Base-by-base conservation (phyloP, 2,329 filamentous ascomycete genomes). In the Hypoxylon sp. region DNA sequence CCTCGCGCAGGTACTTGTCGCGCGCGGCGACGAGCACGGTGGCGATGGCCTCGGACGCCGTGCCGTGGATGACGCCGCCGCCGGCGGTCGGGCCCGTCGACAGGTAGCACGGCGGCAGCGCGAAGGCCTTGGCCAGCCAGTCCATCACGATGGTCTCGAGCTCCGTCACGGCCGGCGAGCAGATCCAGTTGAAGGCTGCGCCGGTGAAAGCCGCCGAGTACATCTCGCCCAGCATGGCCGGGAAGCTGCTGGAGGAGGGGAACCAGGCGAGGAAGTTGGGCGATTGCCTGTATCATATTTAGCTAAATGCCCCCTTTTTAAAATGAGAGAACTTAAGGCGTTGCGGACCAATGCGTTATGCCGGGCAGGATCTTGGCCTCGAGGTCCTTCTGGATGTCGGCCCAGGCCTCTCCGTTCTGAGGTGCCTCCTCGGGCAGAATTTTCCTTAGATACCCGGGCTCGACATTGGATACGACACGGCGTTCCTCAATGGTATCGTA, bases 251-350 rank as follows among this genome's bases (percentile, higher is more conserved):
- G 22, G 87, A 89, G 51, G 92, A 92, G 1, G 94, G 91, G 79
- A 95, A 98, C 83, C 96, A 98, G 46, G 94, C 94, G 87, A 97
- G 92, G 84, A 97, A 98, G 74, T 94, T 93, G 15, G 93, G 94
- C 2, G 89, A 92, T 76, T 97, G 90, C 93, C 82, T 84, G 47
- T 48, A 19, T n/a, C 13, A 1, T 10, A 6, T 20, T 20, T 6
- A 10, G 3, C 17, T 22, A 46, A 41, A 34, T 30, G 10, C 20
- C 28, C 2, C 34, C 3, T 17, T 7, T 15, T 17, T 19, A 19
- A 41, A 19, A 41, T 7, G n/a, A 37, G 7, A 44, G 7, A 17
- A 34, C 20, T 22, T 15, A 22, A 17, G 13, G 46, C n/a, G 48
- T 2, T 30, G 59, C 75, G 46, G 73, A 84, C 85, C 94, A 98